Base-by-base conservation (phyloP, 257 asterid species). In the Rubia yunnanensis region DNA sequence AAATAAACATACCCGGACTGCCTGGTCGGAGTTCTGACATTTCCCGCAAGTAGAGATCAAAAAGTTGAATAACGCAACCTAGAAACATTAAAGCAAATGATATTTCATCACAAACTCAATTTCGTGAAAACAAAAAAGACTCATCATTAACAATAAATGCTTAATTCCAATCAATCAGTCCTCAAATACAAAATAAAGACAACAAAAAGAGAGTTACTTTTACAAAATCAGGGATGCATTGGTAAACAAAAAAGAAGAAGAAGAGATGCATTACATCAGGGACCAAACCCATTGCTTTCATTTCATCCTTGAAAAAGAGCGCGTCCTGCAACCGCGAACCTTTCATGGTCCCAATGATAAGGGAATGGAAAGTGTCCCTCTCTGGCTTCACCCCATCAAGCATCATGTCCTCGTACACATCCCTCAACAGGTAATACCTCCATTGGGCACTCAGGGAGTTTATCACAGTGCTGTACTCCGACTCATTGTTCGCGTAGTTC, bases 341-440 rank as follows among this genome's bases (percentile, higher is more conserved):
- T 82, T 81, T 89, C 99, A 94, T 94, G 2, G 96, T 78, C 81
- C 99, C 99, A 26, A 82, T 79, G 18, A 94, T 80, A 54, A 94
- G 90, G 28, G 97, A 84, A 75, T 89, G 99, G 70, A 89, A 94
- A 5, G 94, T 88, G 56, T 94, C 97, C 84, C 96, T 87, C 85
- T 82, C 89, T 24, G 97, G 99, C 95, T 89, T 88, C 79, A 94
- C 92, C 60, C 99, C 99, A 72, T 94, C 99, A 74, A 94, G 89
- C 84, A 94, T 72, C 99, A 92, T 89, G 79, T 92, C 99, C 65
- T 90, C 99, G 72, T 88, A 94, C 61, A 86, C 97, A 78, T 90
- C 97, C 80, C 97, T 90, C 86, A 90, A 73, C 77, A 94, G 72
- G 78, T 73, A 94, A 78, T 63, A 70, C 91, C 96, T 87, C 71